Base-by-base conservation (phyloP, 768 basidiomycete species). In the Amyloporia xantha region DNA sequence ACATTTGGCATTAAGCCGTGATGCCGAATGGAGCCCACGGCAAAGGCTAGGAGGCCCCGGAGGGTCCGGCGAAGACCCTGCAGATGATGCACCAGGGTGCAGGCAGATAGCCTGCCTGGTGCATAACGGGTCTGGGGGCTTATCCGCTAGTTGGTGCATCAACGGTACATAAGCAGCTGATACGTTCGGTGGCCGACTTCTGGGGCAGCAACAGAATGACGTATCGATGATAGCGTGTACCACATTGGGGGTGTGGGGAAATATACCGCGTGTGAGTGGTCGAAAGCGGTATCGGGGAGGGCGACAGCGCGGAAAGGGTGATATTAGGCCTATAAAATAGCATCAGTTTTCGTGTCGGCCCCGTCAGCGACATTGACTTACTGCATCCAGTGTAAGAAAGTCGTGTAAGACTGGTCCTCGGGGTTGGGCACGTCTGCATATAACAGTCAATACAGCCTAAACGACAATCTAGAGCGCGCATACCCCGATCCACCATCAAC, bases 171-270 rank as follows among this genome's bases (percentile, higher is more conserved):
- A n/a, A n/a, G n/a, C n/a, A n/a, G n/a, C n/a, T n/a, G 47, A 69
- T 54, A 43, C 50, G 58, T 54, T 57, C 53, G 7, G 55, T 55
- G n/a, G n/a, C n/a, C 9, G 73, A 67, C 26, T 77, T 72, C 57
- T 95, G 91, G 9, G 80, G 82, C 41, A 94, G 73, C 25, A 95
- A 70, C 24, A 95, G 69, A 39, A 85, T 56, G 7, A 81, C 78
- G 65, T 94, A 96, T 53, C 95, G 91, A 67, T 98, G 95, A 67
- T 90, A 92, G 0, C 81, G 80, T 9, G 92, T 86, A 43, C 93
- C 92, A 30, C 78, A 77, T 62, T 91, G 87, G 2, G 95, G 95
- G 56, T 96, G 92, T 3, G 94, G 95, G 4, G 95, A 88, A 54
- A 94, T 71, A 65, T 94, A 97, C 21, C 70, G 68, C 4, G 85